Evolutionary conservation across 257 asterid species (phyloP).

Genomic region (Solanum infundibuliforme): DNA sequence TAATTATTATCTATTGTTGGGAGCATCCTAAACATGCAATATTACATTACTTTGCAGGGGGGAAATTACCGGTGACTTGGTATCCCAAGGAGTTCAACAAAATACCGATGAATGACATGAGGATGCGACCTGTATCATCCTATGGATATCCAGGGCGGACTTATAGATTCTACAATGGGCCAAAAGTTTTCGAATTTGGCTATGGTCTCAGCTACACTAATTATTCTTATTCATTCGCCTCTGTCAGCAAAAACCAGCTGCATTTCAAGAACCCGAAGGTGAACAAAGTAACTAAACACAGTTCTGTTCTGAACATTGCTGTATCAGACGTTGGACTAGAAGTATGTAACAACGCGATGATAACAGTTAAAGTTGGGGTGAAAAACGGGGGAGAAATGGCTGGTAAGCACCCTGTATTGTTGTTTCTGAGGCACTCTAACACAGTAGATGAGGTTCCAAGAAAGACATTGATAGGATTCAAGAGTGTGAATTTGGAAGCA

Average conservation of each 20-base stretch:
- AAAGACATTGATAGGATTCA: slow-evolving; percentile 42
- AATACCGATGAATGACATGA: slow-evolving; percentile 63
- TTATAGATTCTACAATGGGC: slow-evolving; percentile 53
- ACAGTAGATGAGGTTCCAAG: slow-evolving; percentile 16
- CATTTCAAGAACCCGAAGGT: not conserved
- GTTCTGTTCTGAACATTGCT: slow-evolving; percentile 2
- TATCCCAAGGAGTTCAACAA: slow-evolving; percentile 44
- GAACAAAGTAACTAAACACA: not conserved
- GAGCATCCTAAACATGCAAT: not conserved
- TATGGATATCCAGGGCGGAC: slow-evolving; percentile 66
- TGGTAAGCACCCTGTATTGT: slow-evolving; percentile 41
- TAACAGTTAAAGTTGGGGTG: slow-evolving; percentile 30
- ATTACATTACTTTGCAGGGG: slow-evolving; percentile 27
- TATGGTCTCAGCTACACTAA: slow-evolving; percentile 62
- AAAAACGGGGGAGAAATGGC: slow-evolving; percentile 28
- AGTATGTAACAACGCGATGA: slow-evolving; percentile 13
- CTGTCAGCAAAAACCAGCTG: slow-evolving; percentile 18
- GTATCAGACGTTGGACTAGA: slow-evolving; percentile 22
- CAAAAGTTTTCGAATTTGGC: slow-evolving; percentile 48
- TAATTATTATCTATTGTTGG: not conserved
- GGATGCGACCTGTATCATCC: slow-evolving; percentile 54
- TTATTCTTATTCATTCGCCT: slow-evolving; percentile 26
- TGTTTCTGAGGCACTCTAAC: slow-evolving; percentile 20
- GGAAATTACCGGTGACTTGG: slow-evolving; percentile 65
- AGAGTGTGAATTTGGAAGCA: slow-evolving; percentile 27